Evolutionary conservation across 768 basidiomycete genomes (phyloP), one percentile per base, ranked within the genome.

Genomic region (Kwoniella bestiolae): DNA sequence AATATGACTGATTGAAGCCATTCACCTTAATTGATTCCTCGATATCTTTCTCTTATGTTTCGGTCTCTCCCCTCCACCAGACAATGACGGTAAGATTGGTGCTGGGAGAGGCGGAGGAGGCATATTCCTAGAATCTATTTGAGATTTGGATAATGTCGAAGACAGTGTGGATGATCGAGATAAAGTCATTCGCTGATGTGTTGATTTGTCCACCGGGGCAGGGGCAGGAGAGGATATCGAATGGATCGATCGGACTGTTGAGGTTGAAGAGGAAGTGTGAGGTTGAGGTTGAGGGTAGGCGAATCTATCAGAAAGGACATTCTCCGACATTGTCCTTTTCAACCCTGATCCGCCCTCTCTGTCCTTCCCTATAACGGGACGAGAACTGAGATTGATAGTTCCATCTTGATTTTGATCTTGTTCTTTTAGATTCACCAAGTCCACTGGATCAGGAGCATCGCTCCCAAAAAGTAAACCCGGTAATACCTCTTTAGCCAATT

Each of bases 401-500:
- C 25, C 11, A 29, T 23, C 35, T 26, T 60, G n/a, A 21, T n/a
- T 5, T 16, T 56, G 29, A 28, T 35, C n/a, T 21, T 38, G 55
- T 11, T 18, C 38, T 31, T 31, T 18, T 61, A 25, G 47, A 49
- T 34, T 45, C 31, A 16, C 31, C 11, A 25, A 35, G 12, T 31
- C 50, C 28, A 61, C 11, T 3, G 60, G 60, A 31, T 61, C 60
- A 18, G 50, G 60, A 14, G 41, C 38, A 41, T 69, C 60, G 38
- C 66, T 62, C 3, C 69, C 70, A 41, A 72, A 70, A 21, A 74
- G 32, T 14, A 80, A 56, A n/a, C 66, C 62, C 0, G 76, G 75
- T 6, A 72, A 56, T 8, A 81, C 69, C 69, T 81, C 80, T 49
- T 80, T 78, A 0, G 80, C 80, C 18, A 81, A 56, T 62, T 97